Base-by-base conservation (phyloP, 805 yeast genomes). In the Komagataella phaffii region DNA sequence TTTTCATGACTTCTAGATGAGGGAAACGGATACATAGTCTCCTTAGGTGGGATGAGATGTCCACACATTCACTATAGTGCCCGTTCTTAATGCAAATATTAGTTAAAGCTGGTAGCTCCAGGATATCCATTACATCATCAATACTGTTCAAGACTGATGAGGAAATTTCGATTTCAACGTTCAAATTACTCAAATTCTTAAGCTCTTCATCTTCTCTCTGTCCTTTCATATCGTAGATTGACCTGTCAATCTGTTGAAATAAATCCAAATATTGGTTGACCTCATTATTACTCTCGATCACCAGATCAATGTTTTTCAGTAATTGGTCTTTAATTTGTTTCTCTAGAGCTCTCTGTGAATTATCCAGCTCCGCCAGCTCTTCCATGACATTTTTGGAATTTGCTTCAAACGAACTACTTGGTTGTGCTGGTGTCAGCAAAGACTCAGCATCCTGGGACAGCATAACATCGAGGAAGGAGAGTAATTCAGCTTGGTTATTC, bases 41-140 rank as follows among this genome's bases (percentile, higher is more conserved):
- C 55, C 83, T 76, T 0, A 85, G 80, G 59, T 86, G 81, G 30
- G 85, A 76, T 10, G 89, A 84, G 12, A 91, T 77, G 62, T 91
- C 96, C 43, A 91, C 75, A 7, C 96, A 89, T 60, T 89, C 96
- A 40, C 88, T 85, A 61, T 90, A 93, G 60, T 85, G 86, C 0
- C 96, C 96, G 48, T 85, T 83, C 49, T 79, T 73, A 8, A 90
- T 87, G 65, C 97, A 88, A n/a, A 90, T 80, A 49, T 81, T 75
- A 40, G 91, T 81, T 49, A 91, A 64, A 1, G 95, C 75, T 1
- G 99, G 97, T 40, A 93, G 68, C 60, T 88, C 96, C 57, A 91
- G 69, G 7, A 90, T 75, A 58, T 87, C 96, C 54, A 84, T 75
- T 8, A 90, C 72, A 45, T 81, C 77, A 55, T 83, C 89, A 60